Evolutionary conservation across 129 eudicot genomes (phyloP), one percentile per base, ranked within the genome.

Genomic region (Ambrosia artemisiifolia): DNA sequence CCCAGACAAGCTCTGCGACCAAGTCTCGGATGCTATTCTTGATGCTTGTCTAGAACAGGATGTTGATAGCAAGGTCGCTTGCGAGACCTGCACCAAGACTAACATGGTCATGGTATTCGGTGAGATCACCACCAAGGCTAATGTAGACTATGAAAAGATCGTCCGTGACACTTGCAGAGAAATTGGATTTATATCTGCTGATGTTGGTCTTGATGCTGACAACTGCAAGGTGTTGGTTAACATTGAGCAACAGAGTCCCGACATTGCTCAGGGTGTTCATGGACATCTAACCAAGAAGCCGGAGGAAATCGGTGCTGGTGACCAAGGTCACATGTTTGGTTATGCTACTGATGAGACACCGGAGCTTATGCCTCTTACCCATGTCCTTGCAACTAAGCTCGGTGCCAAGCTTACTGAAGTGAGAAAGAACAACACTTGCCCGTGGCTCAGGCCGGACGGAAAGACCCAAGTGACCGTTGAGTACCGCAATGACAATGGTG

Each of bases 31-130:
- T 56, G 88, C 85, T 24, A 80, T 84, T 51, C 88, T 84, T 18
- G 88, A 84, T 63, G 88, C 88, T 67, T 84, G 88, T 72, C 63
- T 84, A 33, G 85, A 76, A 64, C 88, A 84, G 63, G 88, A 84
- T 12, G 73, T 77, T 2, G 85, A 84, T 34, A 84, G 88, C 80
- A 84, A 80, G 59, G 88, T 84, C 14, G 88, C 88, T 11, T 84
- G 88, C 5, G 63, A 57, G 38, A 57, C 63, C 36, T 57, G 63
- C 63, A 57, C 63, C 63, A 57, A 57, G 63, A 57, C 63, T 11
- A 57, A 57, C 63, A 57, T 57, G 63, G 63, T 57, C 36, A 57
- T 57, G 63, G 63, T 57, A 2, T 57, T 57, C 3, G 63, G 63
- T 57, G 63, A 57, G 63, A 57, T 57, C 63, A 57, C 63, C 3